Conservation (phyloP, 805 yeast genomes). For the Schwanniomyces pseudopolymorphus region DNA sequence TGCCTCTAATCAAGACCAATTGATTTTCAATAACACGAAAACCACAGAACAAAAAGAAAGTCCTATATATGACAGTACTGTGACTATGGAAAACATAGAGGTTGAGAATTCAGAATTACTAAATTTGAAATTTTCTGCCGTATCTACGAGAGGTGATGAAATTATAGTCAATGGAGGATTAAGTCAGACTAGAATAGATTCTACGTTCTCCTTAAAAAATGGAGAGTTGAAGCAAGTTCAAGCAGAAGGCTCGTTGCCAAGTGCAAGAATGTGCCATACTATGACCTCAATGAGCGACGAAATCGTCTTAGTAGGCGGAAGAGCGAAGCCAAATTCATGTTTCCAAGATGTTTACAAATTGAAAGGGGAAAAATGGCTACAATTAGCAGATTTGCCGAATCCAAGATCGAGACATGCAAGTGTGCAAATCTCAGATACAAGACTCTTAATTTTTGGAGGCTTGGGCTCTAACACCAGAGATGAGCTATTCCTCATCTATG, state of each 20-base stretch:
- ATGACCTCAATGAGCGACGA: slow-evolving; percentile 32
- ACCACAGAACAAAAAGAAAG: slow-evolving; percentile 2
- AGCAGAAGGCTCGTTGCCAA: slow-evolving; percentile 34
- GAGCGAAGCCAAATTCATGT: slow-evolving; percentile 55
- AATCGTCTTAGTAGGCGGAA: slow-evolving; percentile 60
- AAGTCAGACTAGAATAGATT: slow-evolving; percentile 26
- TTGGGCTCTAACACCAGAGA: slow-evolving; percentile 5
- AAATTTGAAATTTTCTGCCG: slow-evolving; percentile 46
- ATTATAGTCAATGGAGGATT: slow-evolving; percentile 42
- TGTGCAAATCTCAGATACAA: slow-evolving; percentile 20
- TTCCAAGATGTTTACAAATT: slow-evolving; percentile 31
- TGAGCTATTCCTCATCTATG: slow-evolving; percentile 19
- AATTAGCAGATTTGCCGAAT: slow-evolving; percentile 36
- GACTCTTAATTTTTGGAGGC: slow-evolving; percentile 56
- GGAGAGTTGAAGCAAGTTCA: not conserved
- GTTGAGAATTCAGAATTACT: slow-evolving; percentile 8
- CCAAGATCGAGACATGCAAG: slow-evolving; percentile 55
- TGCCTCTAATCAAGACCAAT: slow-evolving; percentile 46
- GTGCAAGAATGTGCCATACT: slow-evolving; percentile 60
- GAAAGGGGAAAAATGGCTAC: slow-evolving; percentile 37
- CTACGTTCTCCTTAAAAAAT: slow-evolving; percentile 17
- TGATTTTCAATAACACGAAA: slow-evolving; percentile 9
- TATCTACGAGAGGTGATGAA: slow-evolving; percentile 17
- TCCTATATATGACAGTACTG: not conserved
- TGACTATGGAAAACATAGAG: slow-evolving; percentile 3